Evolutionary conservation across 192 early-diverging fungal species (phyloP).

Genomic region (Linnemannia elongata): DNA sequence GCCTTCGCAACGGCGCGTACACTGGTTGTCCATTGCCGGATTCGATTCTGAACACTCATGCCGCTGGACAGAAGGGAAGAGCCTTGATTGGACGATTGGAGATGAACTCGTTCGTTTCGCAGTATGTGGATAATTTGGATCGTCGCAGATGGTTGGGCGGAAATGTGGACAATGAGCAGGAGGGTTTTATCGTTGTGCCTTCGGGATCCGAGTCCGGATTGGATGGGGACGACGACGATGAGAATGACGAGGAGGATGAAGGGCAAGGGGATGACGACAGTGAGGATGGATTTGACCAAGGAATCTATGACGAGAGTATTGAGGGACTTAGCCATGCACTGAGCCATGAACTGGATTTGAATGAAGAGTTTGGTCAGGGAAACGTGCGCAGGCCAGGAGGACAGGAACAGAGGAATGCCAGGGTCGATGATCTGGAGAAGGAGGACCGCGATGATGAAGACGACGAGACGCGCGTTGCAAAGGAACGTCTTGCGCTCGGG

Average conservation of each 20-base stretch:
- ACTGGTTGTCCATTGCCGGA: constrained; percentile 40
- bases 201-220: constrained; percentile 26
- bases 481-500: constrained; percentile 43
- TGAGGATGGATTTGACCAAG: constrained; percentile 19
- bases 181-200: constrained; percentile 48
- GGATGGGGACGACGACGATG: constrained; percentile 21
- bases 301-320: constrained; percentile 24
- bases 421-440: neutral
- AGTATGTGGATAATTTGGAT: constrained; percentile 50
- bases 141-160: constrained; percentile 43
- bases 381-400: constrained; percentile 1
- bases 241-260: constrained; percentile 17
- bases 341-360: constrained; percentile 33
- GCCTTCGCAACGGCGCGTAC: constrained; percentile 50
- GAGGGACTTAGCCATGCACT: constrained; percentile 29
- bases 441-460: constrained; percentile 45
- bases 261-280: neutral
- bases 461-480: constrained; percentile 32
- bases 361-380: constrained; percentile 14
- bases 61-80: constrained; percentile 26
- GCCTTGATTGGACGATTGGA: constrained; percentile 44
- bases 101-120: constrained; percentile 52
- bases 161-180: constrained; percentile 24
- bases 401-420: neutral
- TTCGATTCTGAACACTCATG: constrained; percentile 45